Percentiles rank a stretch among this genome's conserved stretches.
These are phyloP conservation scores for Durusdinium trenchii DNA, from an alignment of 73 alveolate species.

Conservation along the genomic window DNA sequence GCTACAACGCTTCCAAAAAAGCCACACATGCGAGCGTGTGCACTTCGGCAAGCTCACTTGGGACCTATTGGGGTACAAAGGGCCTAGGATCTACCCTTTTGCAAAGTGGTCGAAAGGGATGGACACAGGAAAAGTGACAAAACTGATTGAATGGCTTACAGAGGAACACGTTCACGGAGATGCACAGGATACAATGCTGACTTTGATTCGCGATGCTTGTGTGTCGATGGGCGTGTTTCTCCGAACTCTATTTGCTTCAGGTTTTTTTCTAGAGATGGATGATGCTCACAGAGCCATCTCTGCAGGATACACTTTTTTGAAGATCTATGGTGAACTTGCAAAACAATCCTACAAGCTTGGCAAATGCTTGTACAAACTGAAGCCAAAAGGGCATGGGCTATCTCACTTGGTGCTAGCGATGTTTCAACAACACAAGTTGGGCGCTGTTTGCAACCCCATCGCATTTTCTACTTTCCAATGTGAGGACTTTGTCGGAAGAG, in stretches of 20 bases:
- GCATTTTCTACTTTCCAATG: not conserved
- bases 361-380: not conserved
- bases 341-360: not conserved
- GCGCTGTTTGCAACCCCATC: not conserved
- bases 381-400: not conserved
- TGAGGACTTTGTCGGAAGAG: not conserved
- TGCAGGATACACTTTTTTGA: not conserved
- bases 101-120: constrained; percentile 17
- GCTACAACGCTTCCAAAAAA: not conserved
- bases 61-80: not conserved
- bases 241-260: not conserved
- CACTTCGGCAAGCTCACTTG: not conserved
- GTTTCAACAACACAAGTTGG: not conserved
- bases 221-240: not conserved
- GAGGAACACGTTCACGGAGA: not conserved
- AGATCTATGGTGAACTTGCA: not conserved
- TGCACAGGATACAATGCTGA: not conserved
- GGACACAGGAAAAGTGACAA: not conserved
- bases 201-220: not conserved
- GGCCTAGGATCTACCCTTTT: not conserved
- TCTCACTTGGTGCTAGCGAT: not conserved
- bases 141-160: not conserved
- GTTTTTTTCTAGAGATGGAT: not conserved
- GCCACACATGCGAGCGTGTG: not conserved
- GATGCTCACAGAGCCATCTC: not conserved